Percentiles rank a stretch among this genome's conserved stretches.
Conservation (phyloP, 2,329 filamentous ascomycete genomes). For the Fusarium albosuccineum region DNA sequence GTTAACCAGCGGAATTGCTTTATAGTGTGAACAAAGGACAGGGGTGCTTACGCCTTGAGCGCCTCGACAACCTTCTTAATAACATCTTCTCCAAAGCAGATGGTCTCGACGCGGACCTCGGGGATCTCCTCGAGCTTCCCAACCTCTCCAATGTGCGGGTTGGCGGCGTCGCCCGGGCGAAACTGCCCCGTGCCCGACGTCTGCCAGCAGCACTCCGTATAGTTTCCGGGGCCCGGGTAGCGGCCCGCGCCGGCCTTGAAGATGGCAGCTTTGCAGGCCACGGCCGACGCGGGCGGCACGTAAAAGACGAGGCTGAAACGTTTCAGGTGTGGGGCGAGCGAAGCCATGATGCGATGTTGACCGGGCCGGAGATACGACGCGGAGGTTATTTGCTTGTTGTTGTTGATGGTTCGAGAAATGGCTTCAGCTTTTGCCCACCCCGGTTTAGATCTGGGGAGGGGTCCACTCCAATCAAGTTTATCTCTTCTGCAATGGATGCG, state of each 20-base stretch:
- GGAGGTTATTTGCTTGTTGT: slow-evolving; percentile 11
- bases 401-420: slow-evolving; percentile 16
- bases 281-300: slow-evolving; percentile 59
- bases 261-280: slow-evolving; percentile 66
- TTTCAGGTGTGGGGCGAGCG: slow-evolving; percentile 17
- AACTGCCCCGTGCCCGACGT: slow-evolving; percentile 73
- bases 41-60: slow-evolving; percentile 68
- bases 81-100: slow-evolving; percentile 71
- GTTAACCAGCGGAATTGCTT: background rate
- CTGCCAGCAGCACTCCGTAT: slow-evolving; percentile 68
- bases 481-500: background rate
- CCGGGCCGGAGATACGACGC: background rate
- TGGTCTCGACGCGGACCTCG: slow-evolving; percentile 73
- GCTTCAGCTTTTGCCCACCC: background rate
- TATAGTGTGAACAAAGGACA: background rate
- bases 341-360: slow-evolving; percentile 26
- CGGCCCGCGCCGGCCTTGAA: slow-evolving; percentile 70
- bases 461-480: background rate
- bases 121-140: slow-evolving; percentile 70
- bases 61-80: slow-evolving; percentile 70
- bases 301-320: slow-evolving; percentile 63
- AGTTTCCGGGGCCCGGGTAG: slow-evolving; percentile 64
- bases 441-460: too few species aligned
- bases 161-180: slow-evolving; percentile 70
- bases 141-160: slow-evolving; percentile 71